Evolutionary conservation across 2,329 filamentous ascomycete species (phyloP), one percentile per base, ranked within the genome.

Genomic region (Colletotrichum spaethianum): DNA sequence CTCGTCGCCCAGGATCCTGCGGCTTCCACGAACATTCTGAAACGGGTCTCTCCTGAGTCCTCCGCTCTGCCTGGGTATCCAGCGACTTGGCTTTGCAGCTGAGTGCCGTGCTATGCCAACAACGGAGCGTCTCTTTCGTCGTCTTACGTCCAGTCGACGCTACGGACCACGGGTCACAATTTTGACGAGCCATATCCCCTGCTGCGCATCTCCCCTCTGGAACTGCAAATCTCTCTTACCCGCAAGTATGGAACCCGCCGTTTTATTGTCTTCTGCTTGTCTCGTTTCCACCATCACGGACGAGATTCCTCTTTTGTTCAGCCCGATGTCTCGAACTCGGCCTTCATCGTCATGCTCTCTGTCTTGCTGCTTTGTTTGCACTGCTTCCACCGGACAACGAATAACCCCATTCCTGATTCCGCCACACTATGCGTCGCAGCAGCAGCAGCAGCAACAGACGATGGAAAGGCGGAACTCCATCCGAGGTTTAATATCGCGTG

Each of bases 11-110:
- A 16, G 65, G 70, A 72, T 72, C 52, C 16, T 69, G 65, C 36
- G 44, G 70, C 59, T 73, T 71, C 61, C 23, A 71, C 61, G 56
- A 67, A 72, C 55, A 71, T 42, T 67, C 70, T 74, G 72, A 74
- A 74, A 74, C 60, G 33, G 33, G 33, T 46, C 44, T 16, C 60
- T 48, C 46, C 2, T 55, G 52, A 55, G 52, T 36, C 28, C 72
- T 59, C 64, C 60, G 59, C 67, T n/a, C 63, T 46, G 33, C 46
- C 44, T 31, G 7, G 2, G 42, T 65, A 48, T 42, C 50, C 46
- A 69, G 36, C 42, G 64, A 63, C 59, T 70, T 70, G 70, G 65
- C 62, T 71, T 72, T 62, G 31, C 38, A 71, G 70, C 67, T 71
- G 60, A 64, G 31, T 40, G 31, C 36, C 55, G 48, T 33, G 11